Evolutionary conservation across 129 eudicot genomes (phyloP).

Genomic region (Scalesia atractyloides): DNA sequence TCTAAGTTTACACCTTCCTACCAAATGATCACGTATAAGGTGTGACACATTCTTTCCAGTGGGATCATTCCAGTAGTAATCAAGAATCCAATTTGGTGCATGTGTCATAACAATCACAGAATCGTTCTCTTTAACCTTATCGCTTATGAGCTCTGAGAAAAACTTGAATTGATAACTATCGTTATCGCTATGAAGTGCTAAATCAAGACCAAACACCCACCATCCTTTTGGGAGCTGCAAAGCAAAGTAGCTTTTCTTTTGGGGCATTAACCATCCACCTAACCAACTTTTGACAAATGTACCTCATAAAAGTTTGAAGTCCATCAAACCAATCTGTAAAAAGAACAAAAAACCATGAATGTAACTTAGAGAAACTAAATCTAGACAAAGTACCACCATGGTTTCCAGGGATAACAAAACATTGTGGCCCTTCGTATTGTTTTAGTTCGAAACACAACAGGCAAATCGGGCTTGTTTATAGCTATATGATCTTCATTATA

Average conservation of each 20-base stretch:
- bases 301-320: conserved; percentile 92
- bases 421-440: conserved; percentile 86
- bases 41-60: conserved; percentile 77
- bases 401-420: conserved; percentile 94
- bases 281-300: conserved; percentile 99
- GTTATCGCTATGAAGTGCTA: conserved; percentile 86
- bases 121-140: conserved; percentile 81
- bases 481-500: conserved; percentile 87
- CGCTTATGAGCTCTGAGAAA: conserved; percentile 63
- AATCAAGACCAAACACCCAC: conserved; percentile 98
- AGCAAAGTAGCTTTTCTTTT: conserved; percentile 94
- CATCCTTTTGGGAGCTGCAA: conserved; percentile 84
- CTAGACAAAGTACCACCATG: conserved; percentile 57
- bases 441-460: conserved; percentile 57
- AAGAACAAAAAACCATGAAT: not conserved
- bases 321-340: conserved; percentile 96
- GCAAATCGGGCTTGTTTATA: conserved; percentile 89
- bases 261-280: conserved; percentile 99
- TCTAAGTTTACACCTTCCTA: conserved; percentile 90
- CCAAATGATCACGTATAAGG: conserved; percentile 70
- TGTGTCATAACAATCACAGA: conserved; percentile 94
- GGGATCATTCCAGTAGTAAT: conserved; percentile 85
- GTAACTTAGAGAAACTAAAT: not conserved
- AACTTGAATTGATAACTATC: conserved; percentile 89
- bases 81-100: conserved; percentile 95